Evolutionary conservation across 495 filamentous ascomycete genomes (phyloP), one percentile per base, ranked within the genome.

Genomic region (Melanomma pulvis-pyrius): DNA sequence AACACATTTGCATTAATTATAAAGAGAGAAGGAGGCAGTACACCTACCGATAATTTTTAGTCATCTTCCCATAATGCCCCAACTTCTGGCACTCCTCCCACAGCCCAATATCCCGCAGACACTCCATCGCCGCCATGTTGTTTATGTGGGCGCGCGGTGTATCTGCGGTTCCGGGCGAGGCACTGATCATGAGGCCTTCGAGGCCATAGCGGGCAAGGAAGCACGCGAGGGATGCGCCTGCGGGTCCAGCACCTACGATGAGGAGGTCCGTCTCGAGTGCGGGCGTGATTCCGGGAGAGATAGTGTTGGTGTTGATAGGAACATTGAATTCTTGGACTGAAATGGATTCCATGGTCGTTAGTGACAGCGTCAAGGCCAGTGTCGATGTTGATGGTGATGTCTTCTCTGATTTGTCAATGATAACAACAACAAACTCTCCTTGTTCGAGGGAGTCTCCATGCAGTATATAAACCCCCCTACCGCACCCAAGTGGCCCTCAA

Each of bases 121-220:
- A 84, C 72, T 86, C 83, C 24, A 83, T 66, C 0, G 81, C 87
- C 22, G 87, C 87, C 65, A 88, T 85, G 60, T 84, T 86, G 28
- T 81, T 83, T 49, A 86, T 84, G 63, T 86, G 83, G 0, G 83
- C 84, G 0, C 84, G 71, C 1, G 84, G 84, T 24, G 82, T 84
- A 32, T 81, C 75, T 6, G 83, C 81, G 2, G 75, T 83, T 8
- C 79, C 80, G 4, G 81, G 73, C 0, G 77, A 76, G 15, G 76
- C 65, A 34, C 75, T 75, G 58, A 86, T 77, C 55, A 84, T 78
- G 46, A 84, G 76, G 0, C 84, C 84, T 7, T 66, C 78, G 8
- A 80, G 71, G 0, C 81, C 82, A 76, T 86, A 77, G 21, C 75
- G 73, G 11, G 78, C 77, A 6, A 86, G 79, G 59, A 86, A 86